Evolutionary conservation across 1,139 yeast species (phyloP).

Genomic region (Kluyveromyces sp.): DNA sequence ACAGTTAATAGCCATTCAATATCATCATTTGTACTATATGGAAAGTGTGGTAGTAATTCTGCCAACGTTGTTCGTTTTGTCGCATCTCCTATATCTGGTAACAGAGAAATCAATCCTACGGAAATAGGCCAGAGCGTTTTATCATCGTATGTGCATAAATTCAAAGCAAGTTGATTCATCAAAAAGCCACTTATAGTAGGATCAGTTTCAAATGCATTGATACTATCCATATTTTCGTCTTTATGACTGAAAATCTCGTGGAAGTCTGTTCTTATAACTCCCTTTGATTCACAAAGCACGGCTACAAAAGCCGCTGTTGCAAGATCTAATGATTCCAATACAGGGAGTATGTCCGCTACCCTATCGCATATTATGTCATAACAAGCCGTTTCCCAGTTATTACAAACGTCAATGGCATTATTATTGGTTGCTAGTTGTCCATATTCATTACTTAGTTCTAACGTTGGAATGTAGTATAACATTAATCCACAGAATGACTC

Average conservation of each 20-base stretch:
- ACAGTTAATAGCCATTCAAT: constrained; percentile 70
- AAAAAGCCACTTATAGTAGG: constrained; percentile 54
- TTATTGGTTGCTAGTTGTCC: constrained; percentile 29
- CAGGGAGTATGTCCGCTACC: constrained; percentile 50
- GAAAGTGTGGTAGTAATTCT: constrained; percentile 53
- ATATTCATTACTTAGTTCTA: constrained; percentile 39
- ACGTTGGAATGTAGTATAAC: constrained; percentile 53
- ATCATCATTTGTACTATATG: constrained; percentile 61
- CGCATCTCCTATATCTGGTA: constrained; percentile 34
- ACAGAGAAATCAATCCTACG: constrained; percentile 43
- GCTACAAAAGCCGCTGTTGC: constrained; percentile 64
- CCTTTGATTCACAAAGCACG: constrained; percentile 56
- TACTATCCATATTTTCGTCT: constrained; percentile 8
- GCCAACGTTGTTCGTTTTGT: constrained; percentile 37
- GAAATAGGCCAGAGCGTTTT: constrained; percentile 59
- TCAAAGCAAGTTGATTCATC: constrained; percentile 52
- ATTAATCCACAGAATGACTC: constrained; percentile 58
- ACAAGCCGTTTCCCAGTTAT: constrained; percentile 56
- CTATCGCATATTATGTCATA: constrained; percentile 52
- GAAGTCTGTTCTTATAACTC: constrained; percentile 42
- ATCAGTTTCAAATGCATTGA: constrained; percentile 30
- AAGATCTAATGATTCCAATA: constrained; percentile 54
- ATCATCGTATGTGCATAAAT: constrained; percentile 23
- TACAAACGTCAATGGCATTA: constrained; percentile 34
- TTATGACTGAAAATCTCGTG: constrained; percentile 19